phyloP scores from a whole-genome alignment of 257 asterid species.

The Cruciata laevipes region DNA sequence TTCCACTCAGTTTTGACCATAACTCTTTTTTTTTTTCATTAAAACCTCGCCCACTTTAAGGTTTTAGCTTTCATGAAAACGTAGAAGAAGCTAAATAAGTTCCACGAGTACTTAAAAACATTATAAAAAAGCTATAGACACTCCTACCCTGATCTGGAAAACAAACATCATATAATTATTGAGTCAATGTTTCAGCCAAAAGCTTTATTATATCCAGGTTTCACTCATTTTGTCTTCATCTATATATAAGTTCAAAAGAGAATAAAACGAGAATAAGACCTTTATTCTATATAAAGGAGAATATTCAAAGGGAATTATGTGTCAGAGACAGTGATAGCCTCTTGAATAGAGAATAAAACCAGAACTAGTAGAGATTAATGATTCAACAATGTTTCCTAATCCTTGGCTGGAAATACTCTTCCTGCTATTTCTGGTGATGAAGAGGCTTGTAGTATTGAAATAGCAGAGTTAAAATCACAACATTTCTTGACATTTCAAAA shows the following conservation, averaged over 20 bases:
- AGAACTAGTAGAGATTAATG: not conserved
- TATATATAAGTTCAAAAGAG: too few species aligned
- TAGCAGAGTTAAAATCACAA: not conserved
- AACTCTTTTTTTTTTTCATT: not conserved
- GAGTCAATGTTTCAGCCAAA: not conserved
- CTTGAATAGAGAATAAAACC: too few species aligned
- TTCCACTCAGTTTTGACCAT: not conserved
- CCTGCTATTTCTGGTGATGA: not conserved
- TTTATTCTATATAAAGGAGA: not conserved
- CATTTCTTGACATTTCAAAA: not conserved
- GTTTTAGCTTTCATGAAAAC: not conserved
- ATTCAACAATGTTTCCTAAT: not conserved
- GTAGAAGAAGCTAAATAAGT: not conserved
- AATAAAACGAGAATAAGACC: too few species aligned
- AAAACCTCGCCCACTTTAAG: not conserved
- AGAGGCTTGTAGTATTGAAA: not conserved
- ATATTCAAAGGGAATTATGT: not conserved
- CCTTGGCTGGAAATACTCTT: not conserved
- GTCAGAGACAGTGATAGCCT: slow-evolving; percentile 1
- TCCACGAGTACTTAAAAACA: not conserved
- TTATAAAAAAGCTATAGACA: too few species aligned
- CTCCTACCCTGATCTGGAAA: too few species aligned
- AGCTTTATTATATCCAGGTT: not conserved
- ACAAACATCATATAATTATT: not conserved
- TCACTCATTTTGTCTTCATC: not conserved